phyloP scores from a whole-genome alignment of 2,329 filamentous ascomycete species.

The Aspergillus sp. region DNA sequence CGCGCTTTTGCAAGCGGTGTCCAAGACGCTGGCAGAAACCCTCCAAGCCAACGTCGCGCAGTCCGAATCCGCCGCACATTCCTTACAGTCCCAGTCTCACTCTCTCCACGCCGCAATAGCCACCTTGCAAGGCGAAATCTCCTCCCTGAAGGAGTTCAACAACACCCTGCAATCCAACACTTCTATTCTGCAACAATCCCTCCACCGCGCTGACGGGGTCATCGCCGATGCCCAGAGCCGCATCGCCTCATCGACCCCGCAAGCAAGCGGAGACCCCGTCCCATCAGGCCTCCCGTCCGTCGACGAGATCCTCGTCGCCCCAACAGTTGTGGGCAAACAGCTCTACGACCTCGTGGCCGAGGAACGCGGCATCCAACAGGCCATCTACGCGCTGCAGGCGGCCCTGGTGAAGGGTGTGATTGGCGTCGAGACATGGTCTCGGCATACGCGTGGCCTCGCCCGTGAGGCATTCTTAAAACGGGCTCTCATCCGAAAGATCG shows the following conservation, averaged over 20 bases:
- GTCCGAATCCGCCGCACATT: slow-evolving; percentile 70
- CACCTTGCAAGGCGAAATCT: slow-evolving; percentile 71
- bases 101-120: slow-evolving; percentile 72
- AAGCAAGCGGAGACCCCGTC: slow-evolving; percentile 31
- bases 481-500: slow-evolving; percentile 47
- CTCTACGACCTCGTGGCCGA: slow-evolving; percentile 87
- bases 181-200: slow-evolving; percentile 70
- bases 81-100: slow-evolving; percentile 73
- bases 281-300: slow-evolving; percentile 64
- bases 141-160: slow-evolving; percentile 68
- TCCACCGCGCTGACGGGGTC: slow-evolving; percentile 74
- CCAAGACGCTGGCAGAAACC: slow-evolving; percentile 65
- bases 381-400: slow-evolving; percentile 65
- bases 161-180: slow-evolving; percentile 74
- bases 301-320: slow-evolving; percentile 89
- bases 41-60: slow-evolving; percentile 69
- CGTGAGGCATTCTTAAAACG: slow-evolving; percentile 49
- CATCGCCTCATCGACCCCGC: slow-evolving; percentile 22
- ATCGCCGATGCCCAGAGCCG: slow-evolving; percentile 71
- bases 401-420: slow-evolving; percentile 47
- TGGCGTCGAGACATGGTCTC: slow-evolving; percentile 46
- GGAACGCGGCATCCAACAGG: slow-evolving; percentile 80
- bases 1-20: slow-evolving; percentile 75
- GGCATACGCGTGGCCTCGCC: slow-evolving; percentile 46
- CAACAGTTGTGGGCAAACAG: slow-evolving; percentile 89